Evolutionary conservation across 306 rosid species (phyloP), one percentile per base, ranked within the genome.

Genomic region (Cercis canadensis): DNA sequence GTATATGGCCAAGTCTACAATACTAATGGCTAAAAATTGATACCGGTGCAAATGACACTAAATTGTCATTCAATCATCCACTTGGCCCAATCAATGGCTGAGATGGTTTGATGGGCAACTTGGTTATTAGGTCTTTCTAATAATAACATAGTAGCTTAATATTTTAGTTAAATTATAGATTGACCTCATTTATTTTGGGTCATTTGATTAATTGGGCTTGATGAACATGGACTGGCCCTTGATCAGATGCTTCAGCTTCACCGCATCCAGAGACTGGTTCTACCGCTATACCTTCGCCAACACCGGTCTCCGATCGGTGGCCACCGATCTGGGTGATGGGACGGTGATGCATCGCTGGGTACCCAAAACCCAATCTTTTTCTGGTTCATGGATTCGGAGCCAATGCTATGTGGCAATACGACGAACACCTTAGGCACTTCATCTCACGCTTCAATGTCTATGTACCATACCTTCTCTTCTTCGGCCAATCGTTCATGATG

Each of bases 351-450:
- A 79, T 45, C 79, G 73, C 54, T 83, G 84, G 87, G 67, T 74
- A 7, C 87, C 87, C 5, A 83, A 74, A 79, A 11, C 82, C 82
- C 9, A 51, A 47, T 17, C 60, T 83, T 46, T 32, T 83, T 17
- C 79, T 83, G 33, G 21, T 83, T 62, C 87, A 83, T n/a, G 87
- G 87, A 15, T 75, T 83, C 15, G 87, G 84, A 15, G 84, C 87
- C 66, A 79, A 71, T 3, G 87, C 87, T 21, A 83, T 72, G 80
- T 83, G 84, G 81, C 87, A 83, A 44, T 79, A 72, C 53, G 77
- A 70, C 39, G 79, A 75, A 6, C 74, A 65, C 40, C 53, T 83
- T 18, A 47, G 61, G 7, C 77, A 65, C 10, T 51, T 83, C 15
- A 67, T 55, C 4, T 2, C 71, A 6, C 36, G 14, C 0, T 83